phyloP scores from a whole-genome alignment of 1,284 basidiomycete genomes.

The Tilletia indica region DNA sequence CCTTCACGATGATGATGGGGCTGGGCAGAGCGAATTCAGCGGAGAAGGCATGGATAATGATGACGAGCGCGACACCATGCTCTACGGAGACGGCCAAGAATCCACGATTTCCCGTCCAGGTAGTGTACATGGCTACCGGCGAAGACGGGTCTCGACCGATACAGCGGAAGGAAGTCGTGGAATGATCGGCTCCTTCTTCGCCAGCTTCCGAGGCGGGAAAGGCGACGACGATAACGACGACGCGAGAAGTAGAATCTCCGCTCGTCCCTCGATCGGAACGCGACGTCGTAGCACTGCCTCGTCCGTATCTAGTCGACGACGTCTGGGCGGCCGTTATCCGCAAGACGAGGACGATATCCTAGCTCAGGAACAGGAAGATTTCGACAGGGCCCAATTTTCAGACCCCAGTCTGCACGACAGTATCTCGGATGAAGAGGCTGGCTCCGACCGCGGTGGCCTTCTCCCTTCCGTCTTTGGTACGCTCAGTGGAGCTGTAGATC shows the following conservation, averaged over 20 bases:
- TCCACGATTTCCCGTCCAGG: constrained; percentile 4
- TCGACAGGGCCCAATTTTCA: constrained; percentile 28
- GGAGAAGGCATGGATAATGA: constrained; percentile 32
- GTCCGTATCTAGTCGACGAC: constrained; percentile 23
- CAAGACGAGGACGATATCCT: constrained; percentile 1
- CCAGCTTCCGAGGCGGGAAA: constrained; percentile 41
- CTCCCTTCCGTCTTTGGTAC: constrained; percentile 51
- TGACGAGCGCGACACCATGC: constrained; percentile 25
- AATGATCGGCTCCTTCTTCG: constrained; percentile 49
- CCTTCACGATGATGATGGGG: constrained; percentile 19
- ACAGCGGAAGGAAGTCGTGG: constrained; percentile 33
- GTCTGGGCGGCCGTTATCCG: constrained; percentile 21
- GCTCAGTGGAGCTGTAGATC: constrained; percentile 42
- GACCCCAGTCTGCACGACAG: constrained; percentile 24
- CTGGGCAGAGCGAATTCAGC: constrained; percentile 29
- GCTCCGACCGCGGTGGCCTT: constrained; percentile 35
- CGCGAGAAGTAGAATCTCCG: constrained; percentile 33
- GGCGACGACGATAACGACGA: constrained; percentile 37
- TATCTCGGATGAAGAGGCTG: constrained; percentile 45
- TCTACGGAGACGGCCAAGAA: constrained; percentile 25
- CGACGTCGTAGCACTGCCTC: constrained; percentile 32
- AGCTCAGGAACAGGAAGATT: constrained; percentile 20
- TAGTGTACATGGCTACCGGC: constrained; percentile 26
- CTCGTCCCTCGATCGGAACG: constrained; percentile 35
- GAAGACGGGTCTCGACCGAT: constrained; percentile 15